Conservation (phyloP, 495 filamentous ascomycete species). For the Aspergillus haitiensis region DNA sequence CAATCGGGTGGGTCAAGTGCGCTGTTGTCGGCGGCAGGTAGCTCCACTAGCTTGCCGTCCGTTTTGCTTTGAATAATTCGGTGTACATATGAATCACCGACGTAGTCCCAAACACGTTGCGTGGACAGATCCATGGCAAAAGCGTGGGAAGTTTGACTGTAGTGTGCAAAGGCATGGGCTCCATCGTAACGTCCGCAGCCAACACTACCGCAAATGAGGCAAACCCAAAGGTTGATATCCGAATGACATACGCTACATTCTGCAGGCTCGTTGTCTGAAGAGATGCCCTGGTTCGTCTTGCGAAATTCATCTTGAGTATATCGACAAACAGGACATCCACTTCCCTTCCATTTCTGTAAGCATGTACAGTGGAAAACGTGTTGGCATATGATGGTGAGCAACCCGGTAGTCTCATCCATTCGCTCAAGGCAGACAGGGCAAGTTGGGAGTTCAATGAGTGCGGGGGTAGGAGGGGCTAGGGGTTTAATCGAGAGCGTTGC, state of each 20-base stretch:
- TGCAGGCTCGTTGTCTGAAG: slow-evolving; percentile 41
- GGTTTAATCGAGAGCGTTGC: slow-evolving; percentile 70
- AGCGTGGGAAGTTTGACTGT: slow-evolving; percentile 81
- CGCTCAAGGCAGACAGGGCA: slow-evolving; percentile 96
- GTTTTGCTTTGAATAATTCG: slow-evolving; percentile 89
- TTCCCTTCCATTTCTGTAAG: slow-evolving; percentile 92
- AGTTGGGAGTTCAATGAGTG: slow-evolving; percentile 87
- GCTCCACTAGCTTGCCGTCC: slow-evolving; percentile 82
- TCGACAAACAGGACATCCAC: slow-evolving; percentile 90
- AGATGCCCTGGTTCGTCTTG: slow-evolving; percentile 29
- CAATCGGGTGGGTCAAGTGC: slow-evolving; percentile 47
- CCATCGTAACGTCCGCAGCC: slow-evolving; percentile 93
- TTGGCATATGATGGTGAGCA: slow-evolving; percentile 94
- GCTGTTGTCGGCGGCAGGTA: slow-evolving; percentile 57
- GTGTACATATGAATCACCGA: slow-evolving; percentile 91
- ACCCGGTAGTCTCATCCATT: slow-evolving; percentile 95
- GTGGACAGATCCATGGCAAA: slow-evolving; percentile 91
- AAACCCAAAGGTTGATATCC: slow-evolving; percentile 85
- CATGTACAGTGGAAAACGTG: slow-evolving; percentile 98
- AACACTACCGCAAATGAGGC: slow-evolving; percentile 88
- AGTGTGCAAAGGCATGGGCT: slow-evolving; percentile 92
- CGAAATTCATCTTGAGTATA: slow-evolving; percentile 68
- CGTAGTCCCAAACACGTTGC: slow-evolving; percentile 97
- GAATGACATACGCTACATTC: slow-evolving; percentile 75
- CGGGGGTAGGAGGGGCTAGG: slow-evolving; percentile 85